phyloP scores from a whole-genome alignment of 2,329 filamentous ascomycete species.

The Paramyrothecium roridum region DNA sequence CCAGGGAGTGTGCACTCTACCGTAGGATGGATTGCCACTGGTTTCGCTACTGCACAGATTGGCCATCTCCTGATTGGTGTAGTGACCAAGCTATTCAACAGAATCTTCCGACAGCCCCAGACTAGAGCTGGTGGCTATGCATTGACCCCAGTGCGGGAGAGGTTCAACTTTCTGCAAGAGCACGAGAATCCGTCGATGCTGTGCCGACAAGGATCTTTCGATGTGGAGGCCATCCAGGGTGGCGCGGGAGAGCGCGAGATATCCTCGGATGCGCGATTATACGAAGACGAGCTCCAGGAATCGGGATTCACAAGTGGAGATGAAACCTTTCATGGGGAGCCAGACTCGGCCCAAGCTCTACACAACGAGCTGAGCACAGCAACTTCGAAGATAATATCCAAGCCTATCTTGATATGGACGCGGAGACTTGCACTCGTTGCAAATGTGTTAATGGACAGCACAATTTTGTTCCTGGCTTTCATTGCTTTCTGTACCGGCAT shows the following conservation, averaged over 20 bases:
- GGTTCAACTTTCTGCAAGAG: neutral
- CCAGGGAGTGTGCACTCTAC: neutral
- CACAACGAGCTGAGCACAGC: neutral
- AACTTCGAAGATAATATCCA: neutral
- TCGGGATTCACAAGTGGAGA: neutral
- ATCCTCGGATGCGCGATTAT: neutral
- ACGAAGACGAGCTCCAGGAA: neutral
- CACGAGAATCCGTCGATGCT: neutral
- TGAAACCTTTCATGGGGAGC: neutral
- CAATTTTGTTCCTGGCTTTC: conserved; percentile 71
- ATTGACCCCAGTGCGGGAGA: neutral
- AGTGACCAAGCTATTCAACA: neutral
- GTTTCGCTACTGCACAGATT: conserved; percentile 28
- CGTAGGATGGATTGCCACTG: conserved; percentile 4
- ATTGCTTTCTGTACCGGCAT: conserved; percentile 65
- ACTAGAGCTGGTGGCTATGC: neutral
- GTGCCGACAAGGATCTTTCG: neutral
- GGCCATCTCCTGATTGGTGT: neutral
- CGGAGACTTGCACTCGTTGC: neutral
- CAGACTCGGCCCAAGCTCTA: neutral
- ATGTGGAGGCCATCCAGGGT: neutral
- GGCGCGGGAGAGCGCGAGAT: neutral
- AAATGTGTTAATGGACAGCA: conserved; percentile 50
- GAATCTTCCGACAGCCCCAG: neutral
- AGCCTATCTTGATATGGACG: neutral